These are phyloP conservation scores for Helotiales sp. DNA, from an alignment of 2,329 filamentous ascomycete species.

Conservation along the genomic window DNA sequence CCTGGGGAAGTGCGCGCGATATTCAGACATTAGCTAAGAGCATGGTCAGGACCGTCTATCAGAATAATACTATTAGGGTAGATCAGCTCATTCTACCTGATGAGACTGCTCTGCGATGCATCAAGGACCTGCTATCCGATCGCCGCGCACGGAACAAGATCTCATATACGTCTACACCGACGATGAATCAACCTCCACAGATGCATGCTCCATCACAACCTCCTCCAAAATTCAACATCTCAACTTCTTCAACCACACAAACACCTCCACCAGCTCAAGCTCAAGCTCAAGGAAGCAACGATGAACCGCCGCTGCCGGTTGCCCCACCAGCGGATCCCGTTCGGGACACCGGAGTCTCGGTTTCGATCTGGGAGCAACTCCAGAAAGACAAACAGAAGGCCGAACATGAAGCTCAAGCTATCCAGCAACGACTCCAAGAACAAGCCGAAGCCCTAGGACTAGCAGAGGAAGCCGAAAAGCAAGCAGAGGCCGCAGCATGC, in stretches of 20 bases:
- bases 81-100: conserved; percentile 22
- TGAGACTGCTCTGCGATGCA: conserved; percentile 20
- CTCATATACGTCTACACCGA: not conserved
- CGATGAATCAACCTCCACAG: conserved; percentile 5
- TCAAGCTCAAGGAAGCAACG: conserved; percentile 14
- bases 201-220: not conserved
- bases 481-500: conserved; percentile 34
- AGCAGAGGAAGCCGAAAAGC: conserved; percentile 14
- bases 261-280: conserved; percentile 18
- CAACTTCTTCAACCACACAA: not conserved
- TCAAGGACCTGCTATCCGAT: conserved; percentile 28
- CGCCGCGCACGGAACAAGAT: conserved; percentile 17
- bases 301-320: not conserved
- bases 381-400: conserved; percentile 45
- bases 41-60: conserved; percentile 39
- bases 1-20: conserved; percentile 55
- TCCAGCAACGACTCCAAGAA: conserved; percentile 26
- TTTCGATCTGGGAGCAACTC: conserved; percentile 62
- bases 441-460: conserved; percentile 25
- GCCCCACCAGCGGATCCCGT: conserved; percentile 1
- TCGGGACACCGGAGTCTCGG: conserved; percentile 59
- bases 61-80: conserved; percentile 20
- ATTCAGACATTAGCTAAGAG: conserved; percentile 47
- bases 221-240: not conserved
- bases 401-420: conserved; percentile 4